These are phyloP conservation scores for Penicillium paradoxum DNA, from an alignment of 495 filamentous ascomycete species.

Conservation along the genomic window DNA sequence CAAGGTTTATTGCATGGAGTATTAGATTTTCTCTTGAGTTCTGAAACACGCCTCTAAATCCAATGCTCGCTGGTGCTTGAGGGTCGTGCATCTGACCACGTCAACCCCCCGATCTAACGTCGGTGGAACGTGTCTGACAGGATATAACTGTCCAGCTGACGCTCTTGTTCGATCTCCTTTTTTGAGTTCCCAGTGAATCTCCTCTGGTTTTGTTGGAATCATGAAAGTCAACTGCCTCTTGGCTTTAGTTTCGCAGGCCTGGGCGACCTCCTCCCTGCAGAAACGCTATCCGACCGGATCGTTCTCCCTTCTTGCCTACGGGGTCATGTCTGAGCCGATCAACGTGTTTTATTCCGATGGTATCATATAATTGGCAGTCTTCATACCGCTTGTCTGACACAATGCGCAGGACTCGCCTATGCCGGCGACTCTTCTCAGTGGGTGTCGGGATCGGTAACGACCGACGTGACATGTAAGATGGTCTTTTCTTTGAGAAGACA, in stretches of 20 bases:
- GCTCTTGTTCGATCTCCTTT: neutral
- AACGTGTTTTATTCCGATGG: slow-evolving; percentile 23
- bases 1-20: no score
- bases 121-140: neutral
- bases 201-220: neutral
- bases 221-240: slow-evolving; percentile 15
- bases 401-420: slow-evolving; percentile 18
- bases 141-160: neutral
- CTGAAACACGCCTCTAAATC: no score
- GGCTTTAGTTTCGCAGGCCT: slow-evolving; percentile 1
- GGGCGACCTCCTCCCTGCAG: slow-evolving; percentile 2
- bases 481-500: neutral
- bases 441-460: slow-evolving; percentile 16
- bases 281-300: slow-evolving; percentile 18
- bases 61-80: no score
- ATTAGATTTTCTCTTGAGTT: no score
- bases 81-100: neutral
- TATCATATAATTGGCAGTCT: neutral
- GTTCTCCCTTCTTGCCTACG: slow-evolving; percentile 19
- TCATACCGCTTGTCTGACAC: neutral
- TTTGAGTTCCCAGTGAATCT: neutral
- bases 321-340: neutral
- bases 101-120: no score
- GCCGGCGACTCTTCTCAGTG: slow-evolving; percentile 21
- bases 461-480: slow-evolving; percentile 23